Evolutionary conservation across 2,329 filamentous ascomycete species (phyloP).

Genomic region (Colletotrichum chrysophilum): DNA sequence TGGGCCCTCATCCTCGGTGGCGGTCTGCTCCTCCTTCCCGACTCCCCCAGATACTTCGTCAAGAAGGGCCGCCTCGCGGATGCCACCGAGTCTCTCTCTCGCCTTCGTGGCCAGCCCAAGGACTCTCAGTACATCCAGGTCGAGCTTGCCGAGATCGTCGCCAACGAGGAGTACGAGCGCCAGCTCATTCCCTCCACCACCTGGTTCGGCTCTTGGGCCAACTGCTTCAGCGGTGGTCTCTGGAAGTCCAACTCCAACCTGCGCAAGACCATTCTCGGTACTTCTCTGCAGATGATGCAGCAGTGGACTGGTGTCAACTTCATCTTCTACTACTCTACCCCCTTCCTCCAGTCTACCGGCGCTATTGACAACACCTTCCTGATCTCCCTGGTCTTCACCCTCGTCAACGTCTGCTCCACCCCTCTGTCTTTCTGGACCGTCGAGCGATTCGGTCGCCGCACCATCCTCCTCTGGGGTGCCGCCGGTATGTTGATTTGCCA

Average conservation of each 20-base stretch:
- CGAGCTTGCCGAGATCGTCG: conserved; percentile 84
- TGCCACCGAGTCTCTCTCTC: conserved; percentile 67
- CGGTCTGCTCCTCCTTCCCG: conserved; percentile 79
- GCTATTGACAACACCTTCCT: conserved; percentile 81
- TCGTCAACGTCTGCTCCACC: conserved; percentile 87
- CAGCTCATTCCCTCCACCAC: conserved; percentile 67
- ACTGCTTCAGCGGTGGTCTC: conserved; percentile 71
- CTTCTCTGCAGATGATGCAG: conserved; percentile 81
- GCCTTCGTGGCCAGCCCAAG: conserved; percentile 75
- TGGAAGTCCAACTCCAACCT: conserved; percentile 68
- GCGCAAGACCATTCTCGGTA: conserved; percentile 74
- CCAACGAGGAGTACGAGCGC: conserved; percentile 88
- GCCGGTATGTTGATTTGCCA: conserved; percentile 85
- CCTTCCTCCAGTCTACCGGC: conserved; percentile 81
- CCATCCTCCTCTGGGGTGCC: conserved; percentile 80
- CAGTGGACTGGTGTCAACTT: conserved; percentile 90
- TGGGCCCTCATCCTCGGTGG: conserved; percentile 78
- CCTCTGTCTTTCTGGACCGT: conserved; percentile 88
- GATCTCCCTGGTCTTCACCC: conserved; percentile 83
- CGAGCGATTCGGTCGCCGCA: conserved; percentile 81
- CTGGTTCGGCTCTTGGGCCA: conserved; percentile 73
- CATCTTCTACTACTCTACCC: conserved; percentile 86
- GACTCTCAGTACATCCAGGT: conserved; percentile 78
- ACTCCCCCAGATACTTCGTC: conserved; percentile 86
- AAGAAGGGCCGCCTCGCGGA: conserved; percentile 73